A percentile compares a stretch with the other conserved stretches of the same genome.
These are phyloP conservation scores for Aphanomyces stellatus DNA, from an alignment of 352 stramenopile genomes.

Conservation along the genomic window DNA sequence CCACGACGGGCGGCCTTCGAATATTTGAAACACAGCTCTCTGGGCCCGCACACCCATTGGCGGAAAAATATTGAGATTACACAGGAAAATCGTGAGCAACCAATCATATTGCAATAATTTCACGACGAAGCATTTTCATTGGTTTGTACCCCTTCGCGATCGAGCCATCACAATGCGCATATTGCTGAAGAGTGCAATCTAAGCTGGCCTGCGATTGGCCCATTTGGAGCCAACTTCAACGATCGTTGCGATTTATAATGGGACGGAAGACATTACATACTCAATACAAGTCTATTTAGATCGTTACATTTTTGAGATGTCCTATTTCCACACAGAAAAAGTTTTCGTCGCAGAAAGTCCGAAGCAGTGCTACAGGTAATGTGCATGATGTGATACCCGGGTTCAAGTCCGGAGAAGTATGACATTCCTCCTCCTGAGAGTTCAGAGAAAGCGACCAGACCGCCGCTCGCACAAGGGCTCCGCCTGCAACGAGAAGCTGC, in stretches of 20 bases:
- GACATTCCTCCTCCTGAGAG: too few relatives aligned
- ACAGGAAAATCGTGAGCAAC: slow-evolving; percentile 5
- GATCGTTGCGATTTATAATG: background rate
- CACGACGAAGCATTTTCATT: background rate
- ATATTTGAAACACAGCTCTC: background rate
- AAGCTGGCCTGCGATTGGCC: background rate
- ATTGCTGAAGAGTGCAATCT: background rate
- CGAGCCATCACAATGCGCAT: too few relatives aligned
- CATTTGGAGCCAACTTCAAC: background rate
- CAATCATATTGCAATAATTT: slow-evolving; percentile 9
- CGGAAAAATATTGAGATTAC: slow-evolving; percentile 11
- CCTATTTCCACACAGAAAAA: background rate
- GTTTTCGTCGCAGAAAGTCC: too few relatives aligned
- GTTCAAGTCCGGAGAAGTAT: too few relatives aligned
- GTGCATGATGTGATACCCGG: too few relatives aligned
- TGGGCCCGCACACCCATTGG: background rate
- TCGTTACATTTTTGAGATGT: background rate
- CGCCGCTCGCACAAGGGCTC: too few relatives aligned
- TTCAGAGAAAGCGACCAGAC: too few relatives aligned
- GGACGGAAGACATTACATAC: background rate
- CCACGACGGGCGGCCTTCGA: background rate
- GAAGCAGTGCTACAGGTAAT: too few relatives aligned
- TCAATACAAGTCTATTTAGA: background rate
- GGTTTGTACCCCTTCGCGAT: slow-evolving; percentile 3
- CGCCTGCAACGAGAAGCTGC: too few relatives aligned